Evolutionary conservation across 176 grass and related monocot species (phyloP).

Genomic region (Saccharum spontaneum): DNA sequence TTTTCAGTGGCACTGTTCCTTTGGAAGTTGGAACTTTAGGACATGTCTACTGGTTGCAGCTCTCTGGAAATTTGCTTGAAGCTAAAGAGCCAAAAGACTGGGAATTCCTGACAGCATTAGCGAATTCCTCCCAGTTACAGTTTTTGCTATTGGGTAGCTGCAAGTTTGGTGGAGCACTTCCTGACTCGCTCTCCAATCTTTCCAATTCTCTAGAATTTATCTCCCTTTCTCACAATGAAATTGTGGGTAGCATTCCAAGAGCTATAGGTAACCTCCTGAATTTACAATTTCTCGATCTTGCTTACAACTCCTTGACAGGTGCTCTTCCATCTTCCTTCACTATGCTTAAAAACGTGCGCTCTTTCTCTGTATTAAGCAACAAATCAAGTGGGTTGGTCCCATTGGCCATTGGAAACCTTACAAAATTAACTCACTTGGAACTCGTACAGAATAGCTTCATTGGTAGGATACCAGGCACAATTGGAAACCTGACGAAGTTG

Average conservation of each 20-base stretch:
- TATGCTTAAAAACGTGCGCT: too few species aligned
- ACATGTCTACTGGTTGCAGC: too few species aligned
- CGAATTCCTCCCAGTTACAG: slow-evolving; percentile 31
- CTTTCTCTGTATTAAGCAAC: too few species aligned
- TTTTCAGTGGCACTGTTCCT: slow-evolving; percentile 6
- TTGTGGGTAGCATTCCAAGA: not conserved
- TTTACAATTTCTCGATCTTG: too few species aligned
- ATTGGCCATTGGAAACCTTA: slow-evolving; percentile 26
- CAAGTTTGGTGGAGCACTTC: slow-evolving; percentile 32
- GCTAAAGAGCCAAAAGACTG: slow-evolving; percentile 1
- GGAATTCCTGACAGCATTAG: slow-evolving; percentile 32
- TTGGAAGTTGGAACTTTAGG: not conserved
- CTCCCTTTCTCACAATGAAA: not conserved
- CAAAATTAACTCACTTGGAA: slow-evolving; percentile 1
- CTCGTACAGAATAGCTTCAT: not conserved
- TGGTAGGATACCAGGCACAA: not conserved
- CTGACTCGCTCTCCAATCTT: slow-evolving; percentile 17
- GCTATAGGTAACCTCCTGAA: not conserved
- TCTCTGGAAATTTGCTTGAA: slow-evolving; percentile 2
- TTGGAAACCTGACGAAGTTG: slow-evolving; percentile 30
- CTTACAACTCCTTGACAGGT: too few species aligned
- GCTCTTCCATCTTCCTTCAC: too few species aligned
- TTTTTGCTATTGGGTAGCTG: not conserved
- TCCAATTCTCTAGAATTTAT: not conserved
- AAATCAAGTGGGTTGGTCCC: not conserved